Evolutionary conservation across 2,329 filamentous ascomycete genomes (phyloP).

Genomic region (Trichoderma cornu-damae): DNA sequence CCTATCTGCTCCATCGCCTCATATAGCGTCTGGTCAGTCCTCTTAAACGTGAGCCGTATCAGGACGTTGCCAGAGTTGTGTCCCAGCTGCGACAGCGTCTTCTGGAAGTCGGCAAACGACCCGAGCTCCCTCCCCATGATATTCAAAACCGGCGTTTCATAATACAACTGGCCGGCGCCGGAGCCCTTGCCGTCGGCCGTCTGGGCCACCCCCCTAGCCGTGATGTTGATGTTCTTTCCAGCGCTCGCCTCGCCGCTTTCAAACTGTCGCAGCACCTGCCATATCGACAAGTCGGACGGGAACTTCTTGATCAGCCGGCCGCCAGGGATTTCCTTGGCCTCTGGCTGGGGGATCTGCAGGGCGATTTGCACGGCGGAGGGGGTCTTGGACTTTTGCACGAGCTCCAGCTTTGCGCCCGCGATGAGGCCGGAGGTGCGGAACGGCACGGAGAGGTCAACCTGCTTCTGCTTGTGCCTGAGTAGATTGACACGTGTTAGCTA

Average conservation of each 20-base stretch:
- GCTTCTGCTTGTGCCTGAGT: slow-evolving; percentile 73
- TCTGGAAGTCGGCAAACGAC: slow-evolving; percentile 76
- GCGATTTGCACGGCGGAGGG: slow-evolving; percentile 82
- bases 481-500: background rate
- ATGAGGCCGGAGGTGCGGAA: slow-evolving; percentile 78
- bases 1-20: slow-evolving; percentile 80
- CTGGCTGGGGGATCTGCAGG: slow-evolving; percentile 73
- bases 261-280: slow-evolving; percentile 85
- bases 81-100: slow-evolving; percentile 80
- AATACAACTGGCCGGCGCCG: slow-evolving; percentile 72
- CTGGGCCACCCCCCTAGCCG: slow-evolving; percentile 70
- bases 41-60: slow-evolving; percentile 70
- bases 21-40: slow-evolving; percentile 71
- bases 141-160: slow-evolving; percentile 80
- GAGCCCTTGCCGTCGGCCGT: slow-evolving; percentile 47
- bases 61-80: slow-evolving; percentile 79
- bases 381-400: slow-evolving; percentile 80
- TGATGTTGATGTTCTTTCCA: slow-evolving; percentile 68
- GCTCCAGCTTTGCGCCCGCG: slow-evolving; percentile 85
- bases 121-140: slow-evolving; percentile 76
- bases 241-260: slow-evolving; percentile 67
- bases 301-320: slow-evolving; percentile 78
- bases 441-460: slow-evolving; percentile 76
- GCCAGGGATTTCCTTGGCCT: slow-evolving; percentile 57
- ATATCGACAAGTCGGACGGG: slow-evolving; percentile 79